These are phyloP conservation scores for Globisporangium yorkense DNA, from an alignment of 352 stramenopile genomes.

Conservation along the genomic window DNA sequence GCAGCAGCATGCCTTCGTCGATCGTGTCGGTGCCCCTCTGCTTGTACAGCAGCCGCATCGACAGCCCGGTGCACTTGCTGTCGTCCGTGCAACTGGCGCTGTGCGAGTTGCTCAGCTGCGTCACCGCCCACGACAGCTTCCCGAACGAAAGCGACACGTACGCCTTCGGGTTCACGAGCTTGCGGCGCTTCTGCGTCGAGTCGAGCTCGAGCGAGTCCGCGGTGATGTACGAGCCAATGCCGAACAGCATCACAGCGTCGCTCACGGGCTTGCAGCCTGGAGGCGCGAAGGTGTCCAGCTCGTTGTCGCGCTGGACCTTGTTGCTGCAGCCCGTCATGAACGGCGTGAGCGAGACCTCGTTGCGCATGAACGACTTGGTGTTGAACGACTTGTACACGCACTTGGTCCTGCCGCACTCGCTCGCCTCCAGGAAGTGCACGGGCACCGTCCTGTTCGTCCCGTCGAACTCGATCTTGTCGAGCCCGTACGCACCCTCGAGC, in stretches of 20 bases:
- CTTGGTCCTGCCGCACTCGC: conserved; percentile 8
- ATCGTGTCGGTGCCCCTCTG: not conserved
- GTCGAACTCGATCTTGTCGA: conserved; percentile 7
- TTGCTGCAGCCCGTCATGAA: conserved; percentile 6
- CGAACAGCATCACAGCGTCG: conserved; percentile 12
- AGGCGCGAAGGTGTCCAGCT: conserved; percentile 7
- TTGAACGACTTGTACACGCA: conserved; percentile 15
- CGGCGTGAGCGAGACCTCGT: conserved; percentile 10
- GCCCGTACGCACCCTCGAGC: conserved; percentile 9
- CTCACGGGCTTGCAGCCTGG: not conserved
- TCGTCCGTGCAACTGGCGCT: conserved; percentile 17
- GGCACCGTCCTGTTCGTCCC: not conserved
- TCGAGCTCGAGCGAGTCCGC: conserved; percentile 12
- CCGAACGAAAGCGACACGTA: conserved; percentile 32
- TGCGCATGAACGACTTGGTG: conserved; percentile 6
- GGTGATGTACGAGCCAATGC: conserved; percentile 13
- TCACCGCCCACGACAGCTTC: conserved; percentile 34
- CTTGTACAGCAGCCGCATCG: conserved; percentile 19
- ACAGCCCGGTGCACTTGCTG: conserved; percentile 26
- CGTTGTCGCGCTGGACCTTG: not conserved
- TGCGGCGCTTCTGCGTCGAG: conserved; percentile 6
- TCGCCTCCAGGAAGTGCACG: conserved; percentile 6
- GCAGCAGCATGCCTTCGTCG: conserved; percentile 18
- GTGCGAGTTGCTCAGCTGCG: conserved; percentile 20
- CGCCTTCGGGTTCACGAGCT: conserved; percentile 11